These are phyloP conservation scores for Solanum medicagineum DNA, from an alignment of 257 asterid species.

Conservation along the genomic window DNA sequence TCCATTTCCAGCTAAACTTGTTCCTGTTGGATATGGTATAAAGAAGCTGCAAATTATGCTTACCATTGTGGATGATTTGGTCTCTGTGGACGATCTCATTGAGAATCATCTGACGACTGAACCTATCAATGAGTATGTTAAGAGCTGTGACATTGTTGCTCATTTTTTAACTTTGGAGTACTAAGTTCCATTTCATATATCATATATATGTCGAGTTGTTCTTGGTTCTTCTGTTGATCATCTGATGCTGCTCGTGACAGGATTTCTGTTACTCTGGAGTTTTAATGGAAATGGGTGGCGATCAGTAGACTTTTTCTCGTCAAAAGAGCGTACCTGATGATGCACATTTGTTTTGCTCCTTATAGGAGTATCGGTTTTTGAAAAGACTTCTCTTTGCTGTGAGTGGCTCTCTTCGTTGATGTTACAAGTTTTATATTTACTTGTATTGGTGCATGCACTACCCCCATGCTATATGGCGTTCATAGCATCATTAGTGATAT, in stretches of 20 bases:
- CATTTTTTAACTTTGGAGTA: background rate
- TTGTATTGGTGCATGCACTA: background rate
- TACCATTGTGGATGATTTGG: slow-evolving; percentile 57
- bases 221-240: background rate
- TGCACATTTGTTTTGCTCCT: background rate
- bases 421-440: background rate
- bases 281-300: background rate
- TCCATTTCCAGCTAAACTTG: slow-evolving; percentile 42
- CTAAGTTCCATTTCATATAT: background rate
- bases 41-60: slow-evolving; percentile 74
- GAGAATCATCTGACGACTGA: slow-evolving; percentile 50
- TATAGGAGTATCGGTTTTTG: background rate
- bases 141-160: slow-evolving; percentile 60
- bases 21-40: slow-evolving; percentile 59
- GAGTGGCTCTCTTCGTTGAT: background rate
- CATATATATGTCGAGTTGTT: background rate
- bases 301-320: background rate
- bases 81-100: slow-evolving; percentile 44
- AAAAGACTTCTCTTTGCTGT: background rate
- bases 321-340: background rate
- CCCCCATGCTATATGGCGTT: background rate
- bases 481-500: background rate
- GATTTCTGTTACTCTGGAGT: background rate
- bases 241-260: background rate
- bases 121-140: slow-evolving; percentile 47